These are phyloP conservation scores for Nothophoma quercina DNA, from an alignment of 2,329 filamentous ascomycete genomes.

Conservation along the genomic window DNA sequence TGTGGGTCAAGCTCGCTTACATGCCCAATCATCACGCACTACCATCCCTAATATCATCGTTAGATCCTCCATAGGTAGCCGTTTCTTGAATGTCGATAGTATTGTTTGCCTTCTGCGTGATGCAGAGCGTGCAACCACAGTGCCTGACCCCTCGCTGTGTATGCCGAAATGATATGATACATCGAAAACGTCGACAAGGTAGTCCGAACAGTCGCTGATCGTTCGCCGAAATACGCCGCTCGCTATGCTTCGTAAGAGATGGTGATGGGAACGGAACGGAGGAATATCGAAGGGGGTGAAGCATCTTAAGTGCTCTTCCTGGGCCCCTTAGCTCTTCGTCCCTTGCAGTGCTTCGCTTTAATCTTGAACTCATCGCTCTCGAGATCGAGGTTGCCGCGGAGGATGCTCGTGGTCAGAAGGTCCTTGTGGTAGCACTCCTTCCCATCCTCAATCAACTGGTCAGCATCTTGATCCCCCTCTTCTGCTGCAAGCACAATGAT, in stretches of 20 bases:
- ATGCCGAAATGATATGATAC: background rate
- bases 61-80: background rate
- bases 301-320: slow-evolving; percentile 20
- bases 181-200: background rate
- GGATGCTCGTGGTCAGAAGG: slow-evolving; percentile 53
- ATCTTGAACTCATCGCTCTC: slow-evolving; percentile 51
- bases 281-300: background rate
- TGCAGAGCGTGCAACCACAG: background rate
- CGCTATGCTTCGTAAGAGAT: slow-evolving; percentile 16
- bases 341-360: slow-evolving; percentile 3
- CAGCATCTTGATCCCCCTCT: slow-evolving; percentile 47
- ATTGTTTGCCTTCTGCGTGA: background rate
- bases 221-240: slow-evolving; percentile 2
- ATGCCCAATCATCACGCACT: slow-evolving; percentile 1
- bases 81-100: background rate
- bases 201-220: background rate
- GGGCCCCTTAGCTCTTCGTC: slow-evolving; percentile 25
- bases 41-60: background rate
- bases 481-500: slow-evolving; percentile 51
- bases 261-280: background rate
- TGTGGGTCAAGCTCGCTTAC: slow-evolving; percentile 22
- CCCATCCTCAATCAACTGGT: slow-evolving; percentile 42
- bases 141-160: background rate
- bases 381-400: slow-evolving; percentile 53
- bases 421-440: slow-evolving; percentile 53